These are phyloP conservation scores for Kluyveromyces aestuarii DNA, from an alignment of 805 yeast genomes.

Conservation along the genomic window DNA sequence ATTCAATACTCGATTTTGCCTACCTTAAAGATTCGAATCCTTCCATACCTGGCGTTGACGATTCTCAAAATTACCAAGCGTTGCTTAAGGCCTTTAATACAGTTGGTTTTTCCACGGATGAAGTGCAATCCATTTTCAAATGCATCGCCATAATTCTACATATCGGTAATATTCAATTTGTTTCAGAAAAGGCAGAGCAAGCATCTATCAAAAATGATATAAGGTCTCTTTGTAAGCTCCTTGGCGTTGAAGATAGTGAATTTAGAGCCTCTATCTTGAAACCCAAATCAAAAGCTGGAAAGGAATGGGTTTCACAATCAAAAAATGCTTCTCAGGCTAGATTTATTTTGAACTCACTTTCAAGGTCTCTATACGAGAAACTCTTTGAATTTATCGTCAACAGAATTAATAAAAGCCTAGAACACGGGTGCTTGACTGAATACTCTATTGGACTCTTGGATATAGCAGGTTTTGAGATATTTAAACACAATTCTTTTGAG, in stretches of 20 bases:
- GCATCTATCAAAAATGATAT: slow-evolving; percentile 54
- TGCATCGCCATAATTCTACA: slow-evolving; percentile 70
- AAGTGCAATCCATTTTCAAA: slow-evolving; percentile 50
- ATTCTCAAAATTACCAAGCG: slow-evolving; percentile 54
- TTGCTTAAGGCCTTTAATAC: slow-evolving; percentile 58
- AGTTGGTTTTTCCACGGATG: slow-evolving; percentile 57
- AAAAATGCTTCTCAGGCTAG: slow-evolving; percentile 73
- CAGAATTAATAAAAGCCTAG: slow-evolving; percentile 62
- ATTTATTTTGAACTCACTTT: slow-evolving; percentile 73
- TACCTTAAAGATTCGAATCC: slow-evolving; percentile 51
- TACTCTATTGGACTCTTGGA: slow-evolving; percentile 90
- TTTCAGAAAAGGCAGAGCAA: slow-evolving; percentile 61
- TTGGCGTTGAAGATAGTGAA: slow-evolving; percentile 51
- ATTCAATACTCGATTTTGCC: slow-evolving; percentile 14
- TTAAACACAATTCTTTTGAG: slow-evolving; percentile 87
- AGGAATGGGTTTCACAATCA: slow-evolving; percentile 74
- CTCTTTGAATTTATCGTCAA: slow-evolving; percentile 70
- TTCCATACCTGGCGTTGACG: slow-evolving; percentile 67
- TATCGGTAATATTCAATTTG: slow-evolving; percentile 76
- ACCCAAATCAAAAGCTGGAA: slow-evolving; percentile 88
- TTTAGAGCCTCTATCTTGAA: slow-evolving; percentile 54
- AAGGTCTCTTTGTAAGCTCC: slow-evolving; percentile 43
- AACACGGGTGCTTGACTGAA: slow-evolving; percentile 33
- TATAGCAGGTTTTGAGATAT: slow-evolving; percentile 97
- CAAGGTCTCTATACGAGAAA: slow-evolving; percentile 80